Percentiles rank a stretch among this genome's conserved stretches.
Evolutionary conservation across 1,284 basidiomycete genomes (phyloP).

Genomic region (Cerrena zonata): DNA sequence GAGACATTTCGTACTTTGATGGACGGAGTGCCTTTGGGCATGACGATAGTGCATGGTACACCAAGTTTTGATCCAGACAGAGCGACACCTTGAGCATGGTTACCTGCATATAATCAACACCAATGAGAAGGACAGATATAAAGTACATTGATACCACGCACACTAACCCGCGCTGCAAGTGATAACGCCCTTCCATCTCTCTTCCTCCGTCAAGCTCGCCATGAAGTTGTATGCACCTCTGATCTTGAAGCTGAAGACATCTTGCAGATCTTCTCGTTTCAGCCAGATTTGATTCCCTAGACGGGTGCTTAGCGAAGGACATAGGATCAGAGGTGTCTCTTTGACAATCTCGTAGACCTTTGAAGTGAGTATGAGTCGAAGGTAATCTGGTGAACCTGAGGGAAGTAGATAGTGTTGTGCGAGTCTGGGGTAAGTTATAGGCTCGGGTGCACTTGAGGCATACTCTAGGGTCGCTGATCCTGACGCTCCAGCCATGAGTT

Average conservation of each 20-base stretch:
- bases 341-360: conserved; percentile 93
- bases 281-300: conserved; percentile 92
- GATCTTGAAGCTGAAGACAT: conserved; percentile 99
- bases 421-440: conserved; percentile 62
- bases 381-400: conserved; percentile 82
- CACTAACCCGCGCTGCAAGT: conserved; percentile 95
- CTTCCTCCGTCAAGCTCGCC: conserved; percentile 82
- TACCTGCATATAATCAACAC: conserved; percentile 52
- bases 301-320: conserved; percentile 79
- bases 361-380: conserved; percentile 86
- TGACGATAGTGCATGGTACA: conserved; percentile 95
- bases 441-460: conserved; percentile 59
- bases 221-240: conserved; percentile 99
- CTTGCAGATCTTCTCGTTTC: conserved; percentile 91
- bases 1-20: conserved; percentile 96
- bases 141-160: conserved; percentile 32
- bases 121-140: conserved; percentile 1
- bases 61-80: conserved; percentile 82
- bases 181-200: conserved; percentile 95
- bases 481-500: conserved; percentile 17
- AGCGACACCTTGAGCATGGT: conserved; percentile 98
- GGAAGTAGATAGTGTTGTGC: conserved; percentile 61
- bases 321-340: conserved; percentile 86
- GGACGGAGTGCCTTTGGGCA: conserved; percentile 91
- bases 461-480: conserved; percentile 57